Base-by-base conservation (phyloP, 2,329 filamentous ascomycete genomes). In the Nannizzia gypsea region DNA sequence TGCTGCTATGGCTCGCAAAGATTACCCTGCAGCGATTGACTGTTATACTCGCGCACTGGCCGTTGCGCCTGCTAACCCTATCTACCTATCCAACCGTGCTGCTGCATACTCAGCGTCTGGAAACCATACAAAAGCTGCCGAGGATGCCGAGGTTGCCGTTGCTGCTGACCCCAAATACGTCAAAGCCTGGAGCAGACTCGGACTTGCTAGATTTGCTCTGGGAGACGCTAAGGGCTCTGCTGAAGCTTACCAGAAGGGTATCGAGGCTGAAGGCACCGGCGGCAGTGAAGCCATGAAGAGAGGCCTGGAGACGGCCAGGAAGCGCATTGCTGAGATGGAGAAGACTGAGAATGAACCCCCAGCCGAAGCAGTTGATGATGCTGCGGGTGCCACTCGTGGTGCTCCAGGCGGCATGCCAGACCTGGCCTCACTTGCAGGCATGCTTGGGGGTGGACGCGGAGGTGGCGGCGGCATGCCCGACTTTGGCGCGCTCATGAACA, bases 281-380 rank as follows among this genome's bases (percentile, higher is more conserved):
- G 93, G 93, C 63, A 95, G 89, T 66, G 91, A 97, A 15, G 90
- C 92, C 62, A 97, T 97, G 93, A 92, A 90, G 80, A 95, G 92
- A 77, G 93, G 93, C 20, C 93, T 83, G 71, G 91, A 97, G 82
- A 97, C 93, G 15, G 92, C 91, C 58, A 93, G 88, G 81, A 85
- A 84, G 69, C 84, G 88, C 68, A 86, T 95, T 52, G 89, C 92
- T 64, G 90, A 96, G 74, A 83, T 92, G 68, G 84, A 83, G 64
- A 77, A 73, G 56, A 78, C 76, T 40, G 81, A 80, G 57, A 72
- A 73, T 57, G 76, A 76, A 63, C 76, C 76, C 56, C 77, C 79
- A 15, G 76, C 79, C 22, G 76, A 80, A 61, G 77, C 76, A 6
- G 72, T 81, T 60, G 80, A 82, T 60, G 77, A 79, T 57, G 76